These are phyloP conservation scores for Penicillium janthinellum DNA, from an alignment of 2,329 filamentous ascomycete species.

Conservation along the genomic window DNA sequence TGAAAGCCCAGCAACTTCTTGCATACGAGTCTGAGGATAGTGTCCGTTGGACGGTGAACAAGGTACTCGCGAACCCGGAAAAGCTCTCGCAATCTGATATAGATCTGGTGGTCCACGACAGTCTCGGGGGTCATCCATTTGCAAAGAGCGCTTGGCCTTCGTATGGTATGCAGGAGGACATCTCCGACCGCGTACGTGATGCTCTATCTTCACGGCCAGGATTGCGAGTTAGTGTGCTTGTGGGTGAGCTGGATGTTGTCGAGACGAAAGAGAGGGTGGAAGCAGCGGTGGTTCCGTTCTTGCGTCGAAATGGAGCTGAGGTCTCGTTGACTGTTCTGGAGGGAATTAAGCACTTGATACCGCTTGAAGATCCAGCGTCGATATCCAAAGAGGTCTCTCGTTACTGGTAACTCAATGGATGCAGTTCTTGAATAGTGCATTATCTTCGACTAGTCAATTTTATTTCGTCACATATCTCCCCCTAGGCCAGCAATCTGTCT, in stretches of 20 bases:
- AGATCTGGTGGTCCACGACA: constrained; percentile 28
- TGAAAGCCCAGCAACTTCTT: constrained; percentile 35
- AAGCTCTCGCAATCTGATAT: constrained; percentile 21
- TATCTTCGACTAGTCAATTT: neutral
- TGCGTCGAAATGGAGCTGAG: constrained; percentile 12
- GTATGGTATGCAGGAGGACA: constrained; percentile 40
- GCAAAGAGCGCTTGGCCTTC: constrained; percentile 41
- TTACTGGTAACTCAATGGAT: neutral
- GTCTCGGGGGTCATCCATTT: constrained; percentile 29
- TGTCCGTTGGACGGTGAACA: constrained; percentile 34
- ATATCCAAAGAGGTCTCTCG: constrained; percentile 14
- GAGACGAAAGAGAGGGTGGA: constrained; percentile 36
- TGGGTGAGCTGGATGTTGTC: constrained; percentile 37
- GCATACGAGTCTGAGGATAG: constrained; percentile 36
- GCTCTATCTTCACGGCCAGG: constrained; percentile 11
- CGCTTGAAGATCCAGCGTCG: constrained; percentile 23
- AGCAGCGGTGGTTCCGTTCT: constrained; percentile 24
- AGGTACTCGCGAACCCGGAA: constrained; percentile 34
- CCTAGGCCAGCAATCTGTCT: too few relatives aligned
- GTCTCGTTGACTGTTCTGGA: constrained; percentile 12
- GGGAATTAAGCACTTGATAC: constrained; percentile 28
- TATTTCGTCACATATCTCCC: neutral
- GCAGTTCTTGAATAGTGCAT: neutral
- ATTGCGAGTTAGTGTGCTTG: constrained; percentile 30
- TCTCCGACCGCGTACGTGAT: constrained; percentile 21